Evolutionary conservation across 495 filamentous ascomycete species (phyloP), one percentile per base, ranked within the genome.

Genomic region (Cairneyella variabilis): DNA sequence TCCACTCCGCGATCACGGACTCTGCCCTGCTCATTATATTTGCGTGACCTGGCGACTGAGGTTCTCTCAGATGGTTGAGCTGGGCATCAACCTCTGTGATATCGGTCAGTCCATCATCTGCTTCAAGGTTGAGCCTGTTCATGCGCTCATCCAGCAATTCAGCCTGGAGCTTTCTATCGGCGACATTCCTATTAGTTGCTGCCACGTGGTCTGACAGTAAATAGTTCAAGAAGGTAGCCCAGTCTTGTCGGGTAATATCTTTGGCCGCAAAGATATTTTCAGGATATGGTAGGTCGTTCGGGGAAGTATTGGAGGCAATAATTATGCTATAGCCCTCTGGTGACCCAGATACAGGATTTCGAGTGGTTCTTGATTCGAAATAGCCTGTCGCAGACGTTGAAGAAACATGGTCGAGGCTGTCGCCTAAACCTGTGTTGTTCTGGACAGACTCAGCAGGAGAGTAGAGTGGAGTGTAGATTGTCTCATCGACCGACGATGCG

Each of bases 171-270:
- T 64, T 61, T 18, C 55, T 26, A 47, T 64, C 55, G 7, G 46
- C 61, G 8, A 60, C 40, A 26, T 57, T 49, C 11, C 55, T 45
- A 45, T 57, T 60, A 4, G 43, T 37, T 12, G 8, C 28, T 16
- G 27, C 25, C n/a, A 20, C 23, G 40, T 56, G 52, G 22, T 55
- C 44, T 37, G 61, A 54, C 14, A 64, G 26, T 6, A 64, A 23
- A 26, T 52, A 56, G 36, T 78, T 77, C 16, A 73, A 49, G 51
- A 79, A 78, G 0, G 76, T 77, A 47, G 64, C 62, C 76, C 76
- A 79, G 48, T 79, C 74, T 52, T 72, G 61, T 12, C 62, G 48
- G 14, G 60, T 64, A 9, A 74, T 65, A 48, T 74, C 74, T 22
- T 69, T 66, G 6, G 54, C 55, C 0, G 44, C 52, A n/a, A n/a